Conservation (phyloP, 805 yeast species). For the Candida berthetii region DNA sequence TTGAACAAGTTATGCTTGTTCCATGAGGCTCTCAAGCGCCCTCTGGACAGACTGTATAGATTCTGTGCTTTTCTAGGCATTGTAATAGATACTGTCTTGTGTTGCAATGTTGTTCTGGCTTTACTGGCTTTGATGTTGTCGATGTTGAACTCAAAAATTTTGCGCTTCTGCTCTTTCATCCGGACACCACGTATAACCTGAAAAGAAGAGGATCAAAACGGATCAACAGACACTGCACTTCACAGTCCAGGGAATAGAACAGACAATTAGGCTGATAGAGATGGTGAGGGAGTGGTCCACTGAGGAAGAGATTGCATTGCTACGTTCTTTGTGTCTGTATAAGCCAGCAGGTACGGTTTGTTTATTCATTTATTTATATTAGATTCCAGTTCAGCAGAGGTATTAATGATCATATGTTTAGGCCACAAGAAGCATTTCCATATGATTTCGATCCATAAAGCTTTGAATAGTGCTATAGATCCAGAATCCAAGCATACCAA, state of each 20-base stretch:
- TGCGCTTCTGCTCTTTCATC: not conserved
- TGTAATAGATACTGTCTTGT: not conserved
- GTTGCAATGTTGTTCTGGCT: too few relatives aligned
- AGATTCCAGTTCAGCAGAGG: not conserved
- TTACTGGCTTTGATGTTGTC: too few relatives aligned
- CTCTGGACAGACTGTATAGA: conserved; percentile 54
- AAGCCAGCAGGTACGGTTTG: conserved; percentile 58
- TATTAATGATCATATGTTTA: not conserved
- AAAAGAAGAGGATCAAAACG: not conserved
- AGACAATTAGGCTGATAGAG: not conserved
- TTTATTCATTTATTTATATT: conserved; percentile 16
- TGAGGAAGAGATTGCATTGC: conserved; percentile 56
- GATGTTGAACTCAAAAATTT: not conserved
- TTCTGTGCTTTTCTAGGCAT: conserved; percentile 63
- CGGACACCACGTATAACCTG: not conserved
- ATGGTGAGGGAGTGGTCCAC: conserved; percentile 39
- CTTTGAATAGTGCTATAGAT: conserved; percentile 4
- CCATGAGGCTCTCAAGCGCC: conserved; percentile 82
- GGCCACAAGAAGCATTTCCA: conserved; percentile 24
- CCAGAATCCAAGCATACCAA: conserved; percentile 10
- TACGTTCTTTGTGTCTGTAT: conserved; percentile 54
- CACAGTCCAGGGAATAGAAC: too few relatives aligned
- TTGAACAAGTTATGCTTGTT: conserved; percentile 90
- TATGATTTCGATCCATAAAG: conserved; percentile 23
- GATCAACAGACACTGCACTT: too few relatives aligned